Base-by-base conservation (phyloP, 176 grass and related monocot species). In the Phragmites australis region DNA sequence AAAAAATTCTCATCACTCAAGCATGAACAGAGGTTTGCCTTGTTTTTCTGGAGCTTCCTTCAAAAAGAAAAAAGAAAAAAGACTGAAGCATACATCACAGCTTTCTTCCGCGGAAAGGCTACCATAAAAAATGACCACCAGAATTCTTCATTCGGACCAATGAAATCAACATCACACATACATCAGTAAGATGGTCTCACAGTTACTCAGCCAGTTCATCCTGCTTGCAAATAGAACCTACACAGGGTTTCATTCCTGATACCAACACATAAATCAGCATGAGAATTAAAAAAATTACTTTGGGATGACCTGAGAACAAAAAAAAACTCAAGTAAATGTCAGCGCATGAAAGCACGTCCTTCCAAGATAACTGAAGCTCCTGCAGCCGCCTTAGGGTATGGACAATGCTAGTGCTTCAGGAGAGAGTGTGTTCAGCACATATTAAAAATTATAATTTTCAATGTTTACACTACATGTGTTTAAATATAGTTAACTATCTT, bases 341-440 rank as follows among this genome's bases (percentile, higher is more conserved):
- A 6, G 21, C 3, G 11, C 32, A 55, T 13, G 63, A 54, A 68
- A 54, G 23, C 6, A 15, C 61, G 17, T 79, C 68, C 19, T 68
- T 84, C 56, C 75, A 68, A 79, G 40, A 65, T 30, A 42, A 73
- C 42, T 50, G 42, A 43, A 61, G 43, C 44, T 80, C 63, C 79
- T 70, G 66, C 52, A 37, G 21, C 45, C 15, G 18, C 14, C 65
- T 15, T n/a, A n/a, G n/a, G n/a, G n/a, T n/a, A n/a, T n/a, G n/a
- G n/a, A n/a, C n/a, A n/a, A n/a, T n/a, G n/a, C n/a, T n/a, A n/a
- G n/a, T n/a, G n/a, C n/a, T n/a, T n/a, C n/a, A n/a, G n/a, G n/a
- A n/a, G n/a, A n/a, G n/a, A n/a, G n/a, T n/a, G n/a, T n/a, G n/a
- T n/a, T n/a, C n/a, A n/a, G n/a, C n/a, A n/a, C n/a, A n/a, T n/a